phyloP scores from a whole-genome alignment of 208 protist genomes.

The Acanthamoeba royreba region DNA sequence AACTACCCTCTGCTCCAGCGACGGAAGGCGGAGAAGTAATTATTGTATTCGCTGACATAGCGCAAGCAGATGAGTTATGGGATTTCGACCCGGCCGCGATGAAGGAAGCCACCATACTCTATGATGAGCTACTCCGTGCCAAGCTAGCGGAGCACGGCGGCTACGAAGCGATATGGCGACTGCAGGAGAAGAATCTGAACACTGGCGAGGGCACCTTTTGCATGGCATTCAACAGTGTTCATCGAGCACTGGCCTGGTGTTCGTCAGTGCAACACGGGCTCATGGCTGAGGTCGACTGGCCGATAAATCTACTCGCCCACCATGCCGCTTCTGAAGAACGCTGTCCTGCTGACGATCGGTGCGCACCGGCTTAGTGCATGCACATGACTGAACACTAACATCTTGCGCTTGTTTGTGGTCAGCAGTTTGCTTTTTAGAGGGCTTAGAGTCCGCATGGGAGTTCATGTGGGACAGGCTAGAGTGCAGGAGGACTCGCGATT shows the following conservation, averaged over 20 bases:
- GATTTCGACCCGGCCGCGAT: neutral
- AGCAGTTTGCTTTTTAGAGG: neutral
- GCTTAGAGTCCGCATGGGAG: neutral
- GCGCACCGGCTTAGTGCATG: neutral
- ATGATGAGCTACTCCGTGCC: neutral
- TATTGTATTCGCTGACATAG: neutral
- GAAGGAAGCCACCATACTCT: neutral
- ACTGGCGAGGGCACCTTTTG: conserved; percentile 8
- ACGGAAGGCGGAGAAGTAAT: neutral
- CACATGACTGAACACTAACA: neutral
- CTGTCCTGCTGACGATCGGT: neutral
- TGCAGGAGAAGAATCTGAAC: neutral
- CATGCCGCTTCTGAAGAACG: neutral
- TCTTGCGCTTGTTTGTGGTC: neutral
- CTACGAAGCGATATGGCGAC: neutral
- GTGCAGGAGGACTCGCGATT: neutral
- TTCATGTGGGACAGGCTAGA: neutral
- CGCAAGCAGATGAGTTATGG: neutral
- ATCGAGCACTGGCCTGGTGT: neutral
- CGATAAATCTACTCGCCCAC: neutral
- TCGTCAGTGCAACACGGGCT: neutral
- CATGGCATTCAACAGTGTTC: neutral
- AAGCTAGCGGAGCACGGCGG: neutral
- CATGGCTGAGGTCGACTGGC: neutral
- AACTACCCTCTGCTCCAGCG: neutral